phyloP scores from a whole-genome alignment of 2,329 filamentous ascomycete genomes.

The Ophiostoma triangulosporum region DNA sequence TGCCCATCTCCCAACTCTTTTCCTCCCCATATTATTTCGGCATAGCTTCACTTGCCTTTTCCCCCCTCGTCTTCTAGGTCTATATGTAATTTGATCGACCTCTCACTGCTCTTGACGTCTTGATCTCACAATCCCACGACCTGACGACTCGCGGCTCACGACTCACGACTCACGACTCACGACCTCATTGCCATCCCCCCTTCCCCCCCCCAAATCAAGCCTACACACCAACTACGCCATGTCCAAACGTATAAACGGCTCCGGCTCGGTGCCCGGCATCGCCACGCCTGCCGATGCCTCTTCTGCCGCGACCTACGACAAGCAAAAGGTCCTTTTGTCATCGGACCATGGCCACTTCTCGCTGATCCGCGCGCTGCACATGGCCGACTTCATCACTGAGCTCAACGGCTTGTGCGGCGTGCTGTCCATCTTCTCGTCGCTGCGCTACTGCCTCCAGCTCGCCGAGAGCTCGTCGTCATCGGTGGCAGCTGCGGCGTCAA shows the following conservation, averaged over 20 bases:
- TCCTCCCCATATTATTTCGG: too few relatives aligned
- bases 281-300: neutral
- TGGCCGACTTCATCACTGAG: constrained; percentile 75
- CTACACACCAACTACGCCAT: neutral
- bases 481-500: constrained; percentile 34
- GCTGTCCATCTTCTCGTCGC: constrained; percentile 89
- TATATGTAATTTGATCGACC: too few relatives aligned
- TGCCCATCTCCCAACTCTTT: neutral
- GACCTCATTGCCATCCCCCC: neutral
- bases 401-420: constrained; percentile 76
- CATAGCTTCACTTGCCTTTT: neutral
- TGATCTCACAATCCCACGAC: constrained; percentile 11
- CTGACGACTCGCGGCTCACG: too few relatives aligned
- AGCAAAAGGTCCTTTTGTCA: constrained; percentile 61
- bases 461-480: neutral
- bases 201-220: neutral
- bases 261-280: neutral
- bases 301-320: constrained; percentile 34
- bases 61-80: neutral
- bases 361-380: constrained; percentile 54
- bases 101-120: too few relatives aligned
- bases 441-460: constrained; percentile 72
- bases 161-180: neutral
- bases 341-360: constrained; percentile 62
- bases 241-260: neutral